These are phyloP conservation scores for Skeletonema potamos DNA, from an alignment of 108 stramenopile genomes.

Conservation along the genomic window DNA sequence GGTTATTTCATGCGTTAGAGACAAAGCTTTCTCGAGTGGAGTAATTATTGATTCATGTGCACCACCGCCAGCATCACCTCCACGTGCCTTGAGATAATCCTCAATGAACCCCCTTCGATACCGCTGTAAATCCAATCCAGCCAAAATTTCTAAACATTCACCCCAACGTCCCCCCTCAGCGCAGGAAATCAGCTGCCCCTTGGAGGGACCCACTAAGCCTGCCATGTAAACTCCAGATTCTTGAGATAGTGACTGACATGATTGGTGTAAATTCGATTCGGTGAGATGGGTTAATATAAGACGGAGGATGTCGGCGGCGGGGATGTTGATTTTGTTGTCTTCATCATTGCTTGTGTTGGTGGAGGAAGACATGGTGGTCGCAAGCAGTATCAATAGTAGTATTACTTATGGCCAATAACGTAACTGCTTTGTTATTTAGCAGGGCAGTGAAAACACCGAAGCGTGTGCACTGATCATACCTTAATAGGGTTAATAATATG, in stretches of 20 bases:
- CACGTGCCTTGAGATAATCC: constrained; percentile 2
- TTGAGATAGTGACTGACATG: constrained; percentile 50
- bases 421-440: no score
- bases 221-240: constrained; percentile 66
- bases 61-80: constrained; percentile 4
- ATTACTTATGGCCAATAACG: no score
- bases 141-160: constrained; percentile 43
- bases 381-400: no score
- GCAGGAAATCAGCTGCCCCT: constrained; percentile 9
- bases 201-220: constrained; percentile 26
- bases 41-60: constrained; percentile 3
- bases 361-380: no score
- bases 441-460: no score
- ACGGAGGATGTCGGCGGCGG: constrained; percentile 61
- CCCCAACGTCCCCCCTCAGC: constrained; percentile 65
- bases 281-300: constrained; percentile 65
- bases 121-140: constrained; percentile 33
- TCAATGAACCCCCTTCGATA: constrained; percentile 15
- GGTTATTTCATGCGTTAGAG: constrained; percentile 59
- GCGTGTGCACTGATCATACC: no score
- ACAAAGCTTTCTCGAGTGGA: constrained; percentile 28
- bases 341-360: no score
- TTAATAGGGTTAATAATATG: no score
- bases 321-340: constrained; percentile 41
- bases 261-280: constrained; percentile 56